Evolutionary conservation across 331 rosid species (phyloP), one percentile per base, ranked within the genome.

Genomic region (Cydonia oblonga): DNA sequence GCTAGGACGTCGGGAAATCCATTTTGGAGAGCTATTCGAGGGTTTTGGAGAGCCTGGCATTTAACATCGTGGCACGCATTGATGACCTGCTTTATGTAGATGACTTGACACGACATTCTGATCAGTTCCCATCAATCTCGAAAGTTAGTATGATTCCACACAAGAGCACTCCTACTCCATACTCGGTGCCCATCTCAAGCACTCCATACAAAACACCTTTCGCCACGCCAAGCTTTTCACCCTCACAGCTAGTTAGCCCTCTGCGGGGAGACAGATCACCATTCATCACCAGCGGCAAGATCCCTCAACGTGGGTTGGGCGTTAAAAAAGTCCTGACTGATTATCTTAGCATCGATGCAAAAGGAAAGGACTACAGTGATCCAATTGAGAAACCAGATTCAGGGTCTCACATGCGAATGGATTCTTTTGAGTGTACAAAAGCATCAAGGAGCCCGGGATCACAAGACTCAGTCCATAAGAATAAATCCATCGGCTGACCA

Each of bases 21-120:
- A 87, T 95, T 66, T 75, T 95, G 20, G 99, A 95, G 86, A 91
- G 96, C 86, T 95, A 91, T 81, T 95, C 99, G 0, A 73, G 99
- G 74, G 96, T 95, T 13, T 74, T 91, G 74, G 97, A 91, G 86
- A 91, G 97, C 79, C 79, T 95, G 73, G 99, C 99, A 14, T 95
- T 81, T 49, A 95, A 95, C 65, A 80, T 91, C 7, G 84, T 88
- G 22, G 91, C 99, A 0, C 96, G 99, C 13, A 90, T 91, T 0
- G 97, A 95, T 20, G 99, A 95, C 66, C 85, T 95, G 12, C 90
- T 91, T 23, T 87, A 89, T 4, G 97, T 95, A 8, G 97, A 95
- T 26, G 93, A 95, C 86, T 77, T 90, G 59, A 91, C 87, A 11
- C 92, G 90, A 66, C 81, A 85, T 68, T 87, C 96, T 11, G 90